phyloP scores from a whole-genome alignment of 1,284 basidiomycete genomes.

The Caloboletus inedulis region DNA sequence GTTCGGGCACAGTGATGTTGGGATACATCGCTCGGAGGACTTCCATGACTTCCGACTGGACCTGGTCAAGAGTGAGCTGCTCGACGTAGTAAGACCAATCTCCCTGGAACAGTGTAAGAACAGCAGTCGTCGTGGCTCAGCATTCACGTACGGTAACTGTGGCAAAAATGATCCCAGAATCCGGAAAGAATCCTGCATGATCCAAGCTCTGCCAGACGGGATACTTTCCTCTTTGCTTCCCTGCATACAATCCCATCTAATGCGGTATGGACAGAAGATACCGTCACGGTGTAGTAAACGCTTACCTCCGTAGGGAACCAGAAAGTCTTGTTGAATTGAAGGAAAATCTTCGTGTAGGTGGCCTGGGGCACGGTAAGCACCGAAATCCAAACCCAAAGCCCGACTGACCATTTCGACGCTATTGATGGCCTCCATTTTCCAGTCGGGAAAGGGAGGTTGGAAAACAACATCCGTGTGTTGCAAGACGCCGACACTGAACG shows the following conservation, averaged over 20 bases:
- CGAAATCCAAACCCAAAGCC: neutral
- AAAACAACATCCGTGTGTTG: conserved; percentile 61
- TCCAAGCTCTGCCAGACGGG: conserved; percentile 72
- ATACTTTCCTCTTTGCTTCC: conserved; percentile 59
- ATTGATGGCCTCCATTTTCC: conserved; percentile 65
- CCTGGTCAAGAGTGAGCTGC: conserved; percentile 43
- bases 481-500: conserved; percentile 61
- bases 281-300: neutral
- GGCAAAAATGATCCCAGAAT: conserved; percentile 59
- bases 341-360: conserved; percentile 70
- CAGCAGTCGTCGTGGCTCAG: neutral
- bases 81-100: conserved; percentile 59
- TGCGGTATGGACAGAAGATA: neutral
- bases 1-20: conserved; percentile 49
- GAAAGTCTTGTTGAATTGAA: conserved; percentile 62
- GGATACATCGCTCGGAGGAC: conserved; percentile 60
- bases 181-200: conserved; percentile 55
- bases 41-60: conserved; percentile 51
- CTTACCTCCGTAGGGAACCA: conserved; percentile 67
- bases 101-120: conserved; percentile 38
- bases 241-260: conserved; percentile 65
- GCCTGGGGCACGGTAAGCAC: conserved; percentile 30
- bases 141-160: conserved; percentile 55
- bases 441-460: conserved; percentile 54
- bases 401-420: conserved; percentile 58